Percentiles rank a stretch among this genome's conserved stretches.
phyloP scores from a whole-genome alignment of 2,329 filamentous ascomycete genomes.

The Plenodomus lindquistii region DNA sequence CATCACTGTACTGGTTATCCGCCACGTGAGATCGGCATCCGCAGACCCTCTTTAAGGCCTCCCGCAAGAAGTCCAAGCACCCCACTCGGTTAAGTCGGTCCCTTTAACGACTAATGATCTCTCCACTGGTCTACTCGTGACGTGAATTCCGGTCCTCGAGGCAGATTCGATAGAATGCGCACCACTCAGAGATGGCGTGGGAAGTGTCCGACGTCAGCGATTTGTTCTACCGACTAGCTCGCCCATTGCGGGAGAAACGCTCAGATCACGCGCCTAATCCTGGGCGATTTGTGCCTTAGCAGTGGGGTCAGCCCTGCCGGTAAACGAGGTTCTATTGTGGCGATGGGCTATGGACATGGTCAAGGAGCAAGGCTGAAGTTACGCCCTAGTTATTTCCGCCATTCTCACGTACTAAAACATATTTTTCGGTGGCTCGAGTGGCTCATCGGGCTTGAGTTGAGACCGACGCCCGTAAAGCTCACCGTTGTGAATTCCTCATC shows the following conservation, averaged over 20 bases:
- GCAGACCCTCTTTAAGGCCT: slow-evolving; percentile 18
- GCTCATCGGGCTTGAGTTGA: neutral
- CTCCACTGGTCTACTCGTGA: slow-evolving; percentile 21
- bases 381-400: neutral
- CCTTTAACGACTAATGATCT: slow-evolving; percentile 7
- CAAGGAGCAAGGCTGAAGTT: neutral
- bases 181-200: slow-evolving; percentile 9
- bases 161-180: slow-evolving; percentile 15
- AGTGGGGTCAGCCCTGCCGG: neutral
- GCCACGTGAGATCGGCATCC: slow-evolving; percentile 18
- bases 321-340: neutral
- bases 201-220: slow-evolving; percentile 18
- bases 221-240: slow-evolving; percentile 3
- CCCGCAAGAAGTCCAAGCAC: slow-evolving; percentile 12
- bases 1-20: slow-evolving; percentile 2
- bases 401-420: neutral
- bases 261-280: neutral
- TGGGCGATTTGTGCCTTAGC: neutral
- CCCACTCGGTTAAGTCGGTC: slow-evolving; percentile 26
- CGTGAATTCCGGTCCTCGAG: slow-evolving; percentile 16
- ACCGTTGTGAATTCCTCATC: neutral
- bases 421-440: neutral
- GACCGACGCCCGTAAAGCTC: neutral
- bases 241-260: neutral
- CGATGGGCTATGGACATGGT: neutral